Conservation (phyloP, 2,329 filamentous ascomycete species). For the Albophoma yamanashiensis region DNA sequence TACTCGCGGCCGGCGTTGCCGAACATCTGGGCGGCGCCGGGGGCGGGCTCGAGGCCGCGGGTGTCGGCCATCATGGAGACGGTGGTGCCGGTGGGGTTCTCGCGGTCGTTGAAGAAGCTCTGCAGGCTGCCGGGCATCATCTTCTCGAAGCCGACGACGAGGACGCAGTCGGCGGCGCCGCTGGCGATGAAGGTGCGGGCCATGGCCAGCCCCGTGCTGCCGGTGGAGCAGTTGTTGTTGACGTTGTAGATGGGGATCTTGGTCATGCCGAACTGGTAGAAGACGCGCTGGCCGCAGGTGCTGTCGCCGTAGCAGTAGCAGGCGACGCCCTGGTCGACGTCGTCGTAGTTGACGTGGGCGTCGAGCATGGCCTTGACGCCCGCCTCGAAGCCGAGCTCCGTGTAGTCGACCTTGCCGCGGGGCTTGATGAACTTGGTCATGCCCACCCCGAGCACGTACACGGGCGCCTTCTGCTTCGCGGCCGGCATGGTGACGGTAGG, state of each 20-base stretch:
- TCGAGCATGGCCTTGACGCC: slow-evolving; percentile 78
- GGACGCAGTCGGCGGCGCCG: slow-evolving; percentile 75
- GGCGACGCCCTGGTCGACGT: slow-evolving; percentile 89
- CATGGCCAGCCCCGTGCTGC: slow-evolving; percentile 83
- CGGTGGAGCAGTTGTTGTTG: slow-evolving; percentile 97
- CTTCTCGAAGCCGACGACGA: slow-evolving; percentile 96
- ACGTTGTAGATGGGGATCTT: slow-evolving; percentile 94
- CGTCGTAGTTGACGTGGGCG: slow-evolving; percentile 90
- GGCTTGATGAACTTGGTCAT: slow-evolving; percentile 99
- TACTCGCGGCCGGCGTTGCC: slow-evolving; percentile 91
- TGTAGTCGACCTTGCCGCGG: slow-evolving; percentile 86
- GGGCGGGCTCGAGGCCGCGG: slow-evolving; percentile 69
- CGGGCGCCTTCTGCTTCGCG: slow-evolving; percentile 36
- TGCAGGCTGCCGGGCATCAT: slow-evolving; percentile 89
- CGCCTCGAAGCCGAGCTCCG: slow-evolving; percentile 86
- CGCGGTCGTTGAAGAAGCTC: slow-evolving; percentile 73
- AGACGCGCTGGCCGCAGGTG: slow-evolving; percentile 90
- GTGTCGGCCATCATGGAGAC: slow-evolving; percentile 74
- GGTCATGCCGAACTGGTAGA: slow-evolving; percentile 98
- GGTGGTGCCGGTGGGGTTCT: slow-evolving; percentile 65
- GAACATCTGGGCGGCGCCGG: slow-evolving; percentile 85
- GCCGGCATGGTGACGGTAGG: slow-evolving; percentile 22
- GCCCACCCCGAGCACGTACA: slow-evolving; percentile 91
- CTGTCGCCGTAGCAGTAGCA: slow-evolving; percentile 98
- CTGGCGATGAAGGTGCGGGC: slow-evolving; percentile 68